phyloP scores from a whole-genome alignment of 192 early-diverging fungal genomes.

The Entrophospora sp. region DNA sequence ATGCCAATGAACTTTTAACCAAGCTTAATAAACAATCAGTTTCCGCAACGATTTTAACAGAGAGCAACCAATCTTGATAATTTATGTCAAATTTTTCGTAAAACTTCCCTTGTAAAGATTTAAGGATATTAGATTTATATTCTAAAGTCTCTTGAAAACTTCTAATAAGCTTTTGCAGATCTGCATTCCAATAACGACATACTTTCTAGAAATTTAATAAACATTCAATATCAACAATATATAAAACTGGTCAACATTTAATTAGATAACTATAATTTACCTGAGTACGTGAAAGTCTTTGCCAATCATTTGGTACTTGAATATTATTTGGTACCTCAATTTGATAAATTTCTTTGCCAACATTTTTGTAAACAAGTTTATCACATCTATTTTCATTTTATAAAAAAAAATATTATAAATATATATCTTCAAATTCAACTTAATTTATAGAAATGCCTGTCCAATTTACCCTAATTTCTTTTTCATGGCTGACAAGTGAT shows the following conservation, averaged over 20 bases:
- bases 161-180: conserved; percentile 54
- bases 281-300: conserved; percentile 66
- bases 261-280: too few relatives aligned
- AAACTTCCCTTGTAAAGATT: conserved; percentile 61
- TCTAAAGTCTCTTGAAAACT: conserved; percentile 76
- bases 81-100: conserved; percentile 80
- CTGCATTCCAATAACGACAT: conserved; percentile 75
- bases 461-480: conserved; percentile 53
- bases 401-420: too few relatives aligned
- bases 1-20: conserved; percentile 45
- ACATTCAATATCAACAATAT: too few relatives aligned
- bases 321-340: conserved; percentile 75
- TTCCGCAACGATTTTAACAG: conserved; percentile 70
- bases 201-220: conserved; percentile 42
- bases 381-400: too few relatives aligned
- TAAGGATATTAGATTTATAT: conserved; percentile 63
- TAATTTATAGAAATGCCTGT: background rate
- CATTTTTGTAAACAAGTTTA: conserved; percentile 72
- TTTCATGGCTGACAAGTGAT: conserved; percentile 58
- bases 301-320: conserved; percentile 72
- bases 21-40: conserved; percentile 81
- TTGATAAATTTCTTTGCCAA: conserved; percentile 95
- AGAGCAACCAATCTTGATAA: conserved; percentile 61
- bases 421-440: background rate
- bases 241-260: too few relatives aligned